A percentile compares a stretch with the other conserved stretches of the same genome.
phyloP scores from a whole-genome alignment of 1,139 yeast genomes.

The Sugiyamaella castrensis region DNA sequence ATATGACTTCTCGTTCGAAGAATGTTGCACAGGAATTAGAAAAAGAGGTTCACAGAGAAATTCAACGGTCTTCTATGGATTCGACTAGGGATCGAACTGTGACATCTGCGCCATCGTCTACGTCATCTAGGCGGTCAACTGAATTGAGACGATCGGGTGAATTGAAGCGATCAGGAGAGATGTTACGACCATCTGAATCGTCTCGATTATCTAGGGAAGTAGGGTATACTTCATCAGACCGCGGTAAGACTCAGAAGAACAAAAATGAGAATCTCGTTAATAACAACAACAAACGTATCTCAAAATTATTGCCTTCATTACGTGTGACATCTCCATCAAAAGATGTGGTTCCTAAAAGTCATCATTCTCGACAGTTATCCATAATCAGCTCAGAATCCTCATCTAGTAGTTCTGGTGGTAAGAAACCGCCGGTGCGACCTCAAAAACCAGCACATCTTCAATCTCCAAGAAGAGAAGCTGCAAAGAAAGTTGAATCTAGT shows the following conservation, averaged over 20 bases:
- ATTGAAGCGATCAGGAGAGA: too few species aligned
- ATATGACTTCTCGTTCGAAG: neutral
- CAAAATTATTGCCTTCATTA: neutral
- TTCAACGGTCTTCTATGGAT: conserved; percentile 13
- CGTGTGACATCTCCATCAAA: neutral
- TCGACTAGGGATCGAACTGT: conserved; percentile 4
- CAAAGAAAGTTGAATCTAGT: conserved; percentile 9
- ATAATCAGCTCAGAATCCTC: conserved; percentile 26
- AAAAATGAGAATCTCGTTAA: neutral
- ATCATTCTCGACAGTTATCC: conserved; percentile 28
- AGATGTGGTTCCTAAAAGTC: neutral
- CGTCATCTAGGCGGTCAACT: too few species aligned
- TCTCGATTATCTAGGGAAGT: neutral
- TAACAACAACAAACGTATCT: neutral
- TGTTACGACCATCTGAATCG: neutral
- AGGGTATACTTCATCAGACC: neutral
- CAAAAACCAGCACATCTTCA: conserved; percentile 57
- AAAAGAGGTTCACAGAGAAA: conserved; percentile 12
- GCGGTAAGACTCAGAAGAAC: too few species aligned
- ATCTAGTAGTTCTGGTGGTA: conserved; percentile 17
- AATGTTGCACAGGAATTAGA: conserved; percentile 14
- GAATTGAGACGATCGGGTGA: too few species aligned
- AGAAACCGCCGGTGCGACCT: conserved; percentile 49
- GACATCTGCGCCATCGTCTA: too few species aligned
- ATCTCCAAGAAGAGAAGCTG: conserved; percentile 24